Conservation (phyloP, 2,329 filamentous ascomycete genomes). For the Huntiella abstrusa region DNA sequence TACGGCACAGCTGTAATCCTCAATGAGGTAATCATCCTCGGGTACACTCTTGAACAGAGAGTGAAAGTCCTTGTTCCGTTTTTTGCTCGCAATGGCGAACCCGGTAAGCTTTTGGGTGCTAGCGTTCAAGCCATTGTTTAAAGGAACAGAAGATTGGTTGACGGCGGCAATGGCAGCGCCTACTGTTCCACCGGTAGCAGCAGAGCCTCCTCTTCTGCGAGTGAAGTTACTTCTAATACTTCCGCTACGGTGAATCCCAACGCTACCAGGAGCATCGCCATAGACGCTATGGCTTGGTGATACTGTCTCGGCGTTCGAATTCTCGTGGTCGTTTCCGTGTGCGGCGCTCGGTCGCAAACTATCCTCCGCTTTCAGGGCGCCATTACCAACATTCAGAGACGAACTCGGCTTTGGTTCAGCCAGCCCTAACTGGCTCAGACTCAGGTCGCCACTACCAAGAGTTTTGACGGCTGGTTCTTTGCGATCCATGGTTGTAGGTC, state of each 20-base stretch:
- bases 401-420: constrained; percentile 25
- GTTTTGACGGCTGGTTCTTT: constrained; percentile 72
- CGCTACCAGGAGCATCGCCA: constrained; percentile 1
- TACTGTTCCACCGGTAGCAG: constrained; percentile 48
- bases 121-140: constrained; percentile 42
- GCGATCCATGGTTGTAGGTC: constrained; percentile 23
- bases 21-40: constrained; percentile 93
- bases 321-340: constrained; percentile 19
- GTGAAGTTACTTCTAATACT: constrained; percentile 47
- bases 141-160: constrained; percentile 21
- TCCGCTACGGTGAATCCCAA: constrained; percentile 39
- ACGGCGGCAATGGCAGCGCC: constrained; percentile 55
- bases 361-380: constrained; percentile 41
- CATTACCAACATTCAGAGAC: constrained; percentile 19
- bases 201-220: constrained; percentile 69
- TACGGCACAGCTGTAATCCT: constrained; percentile 92
- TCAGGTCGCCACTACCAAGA: constrained; percentile 72
- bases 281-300: constrained; percentile 10
- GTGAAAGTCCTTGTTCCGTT: constrained; percentile 91
- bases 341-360: constrained; percentile 16
- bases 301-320: neutral
- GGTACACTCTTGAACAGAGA: constrained; percentile 87
- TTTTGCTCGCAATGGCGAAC: constrained; percentile 90
- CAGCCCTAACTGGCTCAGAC: constrained; percentile 74
- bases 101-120: constrained; percentile 66